Conservation (phyloP, 2,329 filamentous ascomycete genomes). For the Zelopaecilomyces penicillatus region DNA sequence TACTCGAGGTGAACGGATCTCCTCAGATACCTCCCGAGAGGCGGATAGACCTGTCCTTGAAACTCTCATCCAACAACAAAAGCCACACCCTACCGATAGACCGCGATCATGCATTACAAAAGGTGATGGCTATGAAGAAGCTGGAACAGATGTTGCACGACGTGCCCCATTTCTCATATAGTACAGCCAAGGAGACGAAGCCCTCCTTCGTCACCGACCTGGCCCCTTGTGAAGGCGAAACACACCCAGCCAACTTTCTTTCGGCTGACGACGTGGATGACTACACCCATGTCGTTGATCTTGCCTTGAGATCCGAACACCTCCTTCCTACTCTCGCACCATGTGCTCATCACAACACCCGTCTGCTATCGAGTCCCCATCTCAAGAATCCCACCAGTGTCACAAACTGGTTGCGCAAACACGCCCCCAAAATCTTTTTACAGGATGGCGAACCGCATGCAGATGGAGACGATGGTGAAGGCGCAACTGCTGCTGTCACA, state of each 20-base stretch:
- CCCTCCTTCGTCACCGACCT: slow-evolving; percentile 47
- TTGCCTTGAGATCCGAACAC: slow-evolving; percentile 34
- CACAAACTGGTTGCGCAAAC: slow-evolving; percentile 87
- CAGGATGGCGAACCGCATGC: slow-evolving; percentile 51
- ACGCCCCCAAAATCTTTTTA: slow-evolving; percentile 77
- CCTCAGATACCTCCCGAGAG: slow-evolving; percentile 67
- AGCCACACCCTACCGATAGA: slow-evolving; percentile 24
- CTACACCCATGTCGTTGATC: slow-evolving; percentile 60
- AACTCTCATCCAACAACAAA: slow-evolving; percentile 34
- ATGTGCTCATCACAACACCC: slow-evolving; percentile 29
- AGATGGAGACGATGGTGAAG: slow-evolving; percentile 32
- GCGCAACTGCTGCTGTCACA: slow-evolving; percentile 9
- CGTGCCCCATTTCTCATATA: slow-evolving; percentile 43
- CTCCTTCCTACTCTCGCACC: slow-evolving; percentile 44
- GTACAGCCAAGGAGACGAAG: slow-evolving; percentile 53
- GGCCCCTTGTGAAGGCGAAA: slow-evolving; percentile 40
- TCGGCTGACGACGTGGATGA: slow-evolving; percentile 64
- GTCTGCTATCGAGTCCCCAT: slow-evolving; percentile 30
- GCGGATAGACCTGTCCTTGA: slow-evolving; percentile 61
- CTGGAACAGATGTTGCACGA: slow-evolving; percentile 42
- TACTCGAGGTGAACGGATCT: slow-evolving; percentile 82
- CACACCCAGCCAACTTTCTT: slow-evolving; percentile 57
- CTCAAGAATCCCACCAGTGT: slow-evolving; percentile 76
- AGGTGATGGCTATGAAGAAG: slow-evolving; percentile 37
- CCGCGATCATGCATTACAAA: slow-evolving; percentile 28